Base-by-base conservation (phyloP, 208 protist species). In the Leishmania arabica region DNA sequence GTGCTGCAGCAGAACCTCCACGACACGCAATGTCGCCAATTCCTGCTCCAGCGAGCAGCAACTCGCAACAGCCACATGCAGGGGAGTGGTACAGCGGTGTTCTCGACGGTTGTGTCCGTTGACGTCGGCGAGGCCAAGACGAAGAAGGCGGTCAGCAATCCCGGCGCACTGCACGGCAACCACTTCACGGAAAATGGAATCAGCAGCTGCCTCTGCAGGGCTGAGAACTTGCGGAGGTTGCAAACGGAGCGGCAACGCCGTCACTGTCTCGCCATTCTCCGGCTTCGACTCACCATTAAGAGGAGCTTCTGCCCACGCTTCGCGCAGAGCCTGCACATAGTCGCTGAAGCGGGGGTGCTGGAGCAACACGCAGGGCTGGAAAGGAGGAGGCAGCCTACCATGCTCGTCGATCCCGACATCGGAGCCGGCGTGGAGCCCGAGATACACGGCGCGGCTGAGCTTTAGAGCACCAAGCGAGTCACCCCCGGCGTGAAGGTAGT, bases 381-480 rank as follows among this genome's bases (percentile, higher is more conserved):
- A 92, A 17, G 87, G 82, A 21, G 74, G 13, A 7, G 91, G 91
- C 21, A 94, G 79, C 31, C 78, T 81, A 24, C 91, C 91, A 73
- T 82, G 78, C 64, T 77, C 75, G 60, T 94, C 91, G 53, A 94
- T 91, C 15, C 76, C 83, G n/a, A 56, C 81, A 66, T 91, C 89
- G 51, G 53, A 72, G 34, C 84, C 82, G 53, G 74, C 79, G 49
- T 85, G 45, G 53, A 94, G 66, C n/a, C 40, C 40, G 27, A 92
- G 77, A 81, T 86, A 92, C 40, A 94, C 73, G 37, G 81, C 84
- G 13, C 89, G 84, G 31, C 81, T 90, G 24, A 92, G 71, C 82
- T 91, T 91, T 58, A 94, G 74, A 19, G 91, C 91, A 17, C 87
- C 91, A 47, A 94, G 86, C 3, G 91, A 94, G 87, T 94, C 91